These are phyloP conservation scores for Irpex lacteus DNA, from an alignment of 1,284 basidiomycete genomes.

Conservation along the genomic window DNA sequence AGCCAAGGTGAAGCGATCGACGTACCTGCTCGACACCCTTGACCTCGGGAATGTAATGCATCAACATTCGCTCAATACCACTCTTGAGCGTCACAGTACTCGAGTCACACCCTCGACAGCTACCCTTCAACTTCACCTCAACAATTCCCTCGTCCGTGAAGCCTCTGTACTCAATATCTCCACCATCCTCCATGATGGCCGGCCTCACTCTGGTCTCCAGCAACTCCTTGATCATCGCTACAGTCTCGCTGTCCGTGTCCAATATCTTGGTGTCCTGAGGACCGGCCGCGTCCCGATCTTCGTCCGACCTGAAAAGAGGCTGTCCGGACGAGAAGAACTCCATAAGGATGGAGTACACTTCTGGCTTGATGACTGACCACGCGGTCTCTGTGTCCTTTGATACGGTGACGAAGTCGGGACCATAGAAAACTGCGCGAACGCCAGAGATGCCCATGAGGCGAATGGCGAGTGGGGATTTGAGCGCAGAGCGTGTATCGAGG, in stretches of 20 bases:
- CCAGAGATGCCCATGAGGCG: constrained; percentile 93
- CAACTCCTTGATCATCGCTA: constrained; percentile 99
- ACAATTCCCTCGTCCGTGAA: constrained; percentile 65
- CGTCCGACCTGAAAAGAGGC: constrained; percentile 79
- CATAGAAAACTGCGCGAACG: constrained; percentile 88
- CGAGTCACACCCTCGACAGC: constrained; percentile 92
- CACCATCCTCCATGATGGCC: constrained; percentile 95
- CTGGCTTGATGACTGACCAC: constrained; percentile 96
- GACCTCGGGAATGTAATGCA: constrained; percentile 99
- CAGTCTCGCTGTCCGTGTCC: constrained; percentile 95
- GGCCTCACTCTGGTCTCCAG: constrained; percentile 94
- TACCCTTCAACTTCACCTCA: constrained; percentile 89
- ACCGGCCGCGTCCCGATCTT: constrained; percentile 75
- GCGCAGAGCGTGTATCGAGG: constrained; percentile 81
- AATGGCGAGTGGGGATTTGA: constrained; percentile 88
- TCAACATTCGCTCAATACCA: constrained; percentile 97
- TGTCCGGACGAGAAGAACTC: constrained; percentile 92
- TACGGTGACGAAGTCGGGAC: constrained; percentile 97
- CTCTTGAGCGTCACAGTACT: constrained; percentile 94
- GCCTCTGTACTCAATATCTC: constrained; percentile 83
- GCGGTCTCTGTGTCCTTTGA: constrained; percentile 85
- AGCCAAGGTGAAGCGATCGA: constrained; percentile 5
- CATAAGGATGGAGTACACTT: constrained; percentile 97
- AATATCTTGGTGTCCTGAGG: constrained; percentile 95
- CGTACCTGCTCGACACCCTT: constrained; percentile 93